Evolutionary conservation across 1,284 basidiomycete species (phyloP).

Genomic region (Pulchroboletus neoregius): DNA sequence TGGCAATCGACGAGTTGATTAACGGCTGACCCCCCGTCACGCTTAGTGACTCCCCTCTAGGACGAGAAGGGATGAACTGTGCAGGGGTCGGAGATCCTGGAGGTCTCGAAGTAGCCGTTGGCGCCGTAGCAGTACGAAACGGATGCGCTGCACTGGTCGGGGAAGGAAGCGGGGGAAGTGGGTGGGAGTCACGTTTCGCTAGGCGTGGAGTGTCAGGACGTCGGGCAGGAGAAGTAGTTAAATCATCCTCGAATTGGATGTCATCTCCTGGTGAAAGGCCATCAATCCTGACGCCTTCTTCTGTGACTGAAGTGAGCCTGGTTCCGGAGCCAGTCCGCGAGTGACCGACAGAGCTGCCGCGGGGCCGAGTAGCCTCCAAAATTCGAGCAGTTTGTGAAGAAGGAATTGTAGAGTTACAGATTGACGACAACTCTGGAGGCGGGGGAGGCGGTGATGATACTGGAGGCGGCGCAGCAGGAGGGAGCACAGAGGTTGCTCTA

Average conservation of each 20-base stretch:
- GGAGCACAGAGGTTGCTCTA: slow-evolving; percentile 57
- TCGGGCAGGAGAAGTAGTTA: slow-evolving; percentile 27
- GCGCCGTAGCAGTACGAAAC: slow-evolving; percentile 31
- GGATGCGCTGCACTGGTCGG: slow-evolving; percentile 34
- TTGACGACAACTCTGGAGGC: slow-evolving; percentile 40
- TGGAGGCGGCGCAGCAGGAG: slow-evolving; percentile 64
- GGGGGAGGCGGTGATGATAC: slow-evolving; percentile 59
- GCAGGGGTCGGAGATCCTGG: slow-evolving; percentile 43
- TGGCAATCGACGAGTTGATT: slow-evolving; percentile 56
- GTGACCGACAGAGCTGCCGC: slow-evolving; percentile 51
- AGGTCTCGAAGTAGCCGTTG: slow-evolving; percentile 35
- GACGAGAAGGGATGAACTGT: slow-evolving; percentile 42
- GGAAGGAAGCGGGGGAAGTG: slow-evolving; percentile 62
- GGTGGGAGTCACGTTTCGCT: slow-evolving; percentile 52
- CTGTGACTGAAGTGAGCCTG: slow-evolving; percentile 55
- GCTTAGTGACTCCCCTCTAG: slow-evolving; percentile 40
- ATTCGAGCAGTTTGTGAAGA: slow-evolving; percentile 30
- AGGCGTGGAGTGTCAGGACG: slow-evolving; percentile 38
- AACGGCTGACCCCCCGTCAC: slow-evolving; percentile 35
- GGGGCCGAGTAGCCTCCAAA: slow-evolving; percentile 40
- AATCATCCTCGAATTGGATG: slow-evolving; percentile 31
- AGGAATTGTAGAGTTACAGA: slow-evolving; percentile 25
- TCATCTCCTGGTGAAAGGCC: slow-evolving; percentile 28
- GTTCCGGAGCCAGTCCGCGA: slow-evolving; percentile 53
- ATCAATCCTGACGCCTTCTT: slow-evolving; percentile 49